phyloP scores from a whole-genome alignment of 495 filamentous ascomycete genomes.

The Lentithecium fluviatile region DNA sequence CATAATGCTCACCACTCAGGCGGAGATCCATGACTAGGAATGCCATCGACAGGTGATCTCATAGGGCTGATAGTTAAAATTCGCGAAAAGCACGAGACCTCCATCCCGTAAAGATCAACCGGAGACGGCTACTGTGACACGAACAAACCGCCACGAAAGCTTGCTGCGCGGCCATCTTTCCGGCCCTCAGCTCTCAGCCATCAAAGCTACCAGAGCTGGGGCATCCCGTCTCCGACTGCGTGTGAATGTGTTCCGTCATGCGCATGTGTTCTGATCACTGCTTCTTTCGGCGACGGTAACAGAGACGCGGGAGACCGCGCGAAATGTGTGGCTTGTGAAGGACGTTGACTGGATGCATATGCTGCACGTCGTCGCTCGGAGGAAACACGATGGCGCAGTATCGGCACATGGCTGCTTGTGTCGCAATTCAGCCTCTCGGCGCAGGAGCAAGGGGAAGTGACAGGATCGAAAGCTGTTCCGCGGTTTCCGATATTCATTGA shows the following conservation, averaged over 20 bases:
- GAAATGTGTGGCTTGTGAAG: constrained; percentile 15
- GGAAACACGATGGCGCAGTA: constrained; percentile 12
- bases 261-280: constrained; percentile 5
- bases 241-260: constrained; percentile 13
- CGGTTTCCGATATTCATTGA: background rate
- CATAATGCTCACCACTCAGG: background rate
- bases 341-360: background rate
- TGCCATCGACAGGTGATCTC: background rate
- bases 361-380: constrained; percentile 9
- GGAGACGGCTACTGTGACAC: background rate
- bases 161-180: background rate
- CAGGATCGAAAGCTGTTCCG: background rate
- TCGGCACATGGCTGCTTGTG: constrained; percentile 21
- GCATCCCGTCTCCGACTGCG: background rate
- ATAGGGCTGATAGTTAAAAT: constrained; percentile 12
- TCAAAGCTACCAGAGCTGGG: background rate
- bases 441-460: background rate
- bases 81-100: background rate
- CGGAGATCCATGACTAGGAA: background rate
- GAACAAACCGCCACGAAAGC: constrained; percentile 1
- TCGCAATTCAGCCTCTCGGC: constrained; percentile 24
- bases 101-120: background rate
- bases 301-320: background rate
- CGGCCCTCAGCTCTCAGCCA: background rate
- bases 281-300: background rate